These are phyloP conservation scores for Starmerella kuoi DNA, from an alignment of 805 yeast species.

Conservation along the genomic window DNA sequence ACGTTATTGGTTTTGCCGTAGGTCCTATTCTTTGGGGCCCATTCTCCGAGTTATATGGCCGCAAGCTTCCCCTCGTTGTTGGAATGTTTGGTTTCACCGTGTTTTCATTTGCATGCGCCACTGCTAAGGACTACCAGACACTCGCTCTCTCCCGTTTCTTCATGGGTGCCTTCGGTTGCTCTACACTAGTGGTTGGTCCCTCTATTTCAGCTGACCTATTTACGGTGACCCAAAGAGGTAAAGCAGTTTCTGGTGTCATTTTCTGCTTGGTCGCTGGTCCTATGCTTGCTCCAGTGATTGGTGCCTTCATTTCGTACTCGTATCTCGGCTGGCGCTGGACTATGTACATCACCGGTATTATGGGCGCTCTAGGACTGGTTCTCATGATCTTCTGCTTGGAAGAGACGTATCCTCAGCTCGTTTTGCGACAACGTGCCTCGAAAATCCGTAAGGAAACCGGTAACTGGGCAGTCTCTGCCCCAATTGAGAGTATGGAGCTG, in stretches of 20 bases:
- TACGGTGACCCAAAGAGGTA: conserved; percentile 40
- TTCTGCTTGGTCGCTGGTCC: conserved; percentile 38
- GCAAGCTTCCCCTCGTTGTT: conserved; percentile 38
- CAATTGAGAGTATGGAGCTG: conserved; percentile 59
- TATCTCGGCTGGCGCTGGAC: conserved; percentile 47
- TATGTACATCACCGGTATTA: conserved; percentile 39
- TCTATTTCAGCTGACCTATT: conserved; percentile 50
- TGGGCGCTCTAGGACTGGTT: conserved; percentile 28
- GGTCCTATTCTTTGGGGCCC: conserved; percentile 63
- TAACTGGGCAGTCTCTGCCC: conserved; percentile 75
- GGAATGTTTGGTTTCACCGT: conserved; percentile 27
- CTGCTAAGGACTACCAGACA: conserved; percentile 40
- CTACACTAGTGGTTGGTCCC: conserved; percentile 48
- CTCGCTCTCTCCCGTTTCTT: conserved; percentile 44
- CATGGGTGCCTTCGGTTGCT: conserved; percentile 48
- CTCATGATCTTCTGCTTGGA: conserved; percentile 31
- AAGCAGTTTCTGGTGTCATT: conserved; percentile 40
- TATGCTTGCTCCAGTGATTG: conserved; percentile 37
- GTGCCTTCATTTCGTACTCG: conserved; percentile 32
- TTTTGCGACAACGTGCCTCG: conserved; percentile 54
- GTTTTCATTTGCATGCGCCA: conserved; percentile 41
- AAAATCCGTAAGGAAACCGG: conserved; percentile 66
- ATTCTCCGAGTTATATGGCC: conserved; percentile 38
- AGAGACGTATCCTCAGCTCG: conserved; percentile 34
- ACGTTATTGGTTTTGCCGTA: conserved; percentile 52